Evolutionary conservation across 192 early-diverging fungal species (phyloP).

Genomic region (Kickxella alabastrina): DNA sequence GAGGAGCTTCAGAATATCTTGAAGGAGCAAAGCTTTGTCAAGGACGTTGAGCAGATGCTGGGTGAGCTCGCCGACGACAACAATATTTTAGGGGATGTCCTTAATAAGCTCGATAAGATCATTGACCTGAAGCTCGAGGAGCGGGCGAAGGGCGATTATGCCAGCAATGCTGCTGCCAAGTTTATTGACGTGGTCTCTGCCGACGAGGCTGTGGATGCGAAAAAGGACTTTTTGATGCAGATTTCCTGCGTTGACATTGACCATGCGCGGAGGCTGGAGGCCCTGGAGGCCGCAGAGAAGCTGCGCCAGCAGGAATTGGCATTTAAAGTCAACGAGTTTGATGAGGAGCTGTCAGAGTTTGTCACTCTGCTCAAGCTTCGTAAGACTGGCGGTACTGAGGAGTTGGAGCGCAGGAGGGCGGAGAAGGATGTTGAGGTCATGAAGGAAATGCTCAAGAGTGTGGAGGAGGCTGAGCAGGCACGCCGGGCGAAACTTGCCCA

Average conservation of each 20-base stretch:
- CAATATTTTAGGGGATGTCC: constrained; percentile 55
- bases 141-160: constrained; percentile 38
- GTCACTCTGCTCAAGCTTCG: constrained; percentile 62
- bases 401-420: constrained; percentile 64
- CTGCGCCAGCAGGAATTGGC: constrained; percentile 63
- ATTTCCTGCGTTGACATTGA: constrained; percentile 66
- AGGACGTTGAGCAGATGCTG: constrained; percentile 70
- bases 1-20: constrained; percentile 77
- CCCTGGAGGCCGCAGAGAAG: constrained; percentile 63
- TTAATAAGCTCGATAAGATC: constrained; percentile 61
- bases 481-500: constrained; percentile 39
- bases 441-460: constrained; percentile 50
- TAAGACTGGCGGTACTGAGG: constrained; percentile 73
- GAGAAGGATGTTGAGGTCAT: constrained; percentile 66
- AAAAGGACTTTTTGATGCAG: constrained; percentile 65
- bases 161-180: constrained; percentile 24
- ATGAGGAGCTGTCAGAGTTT: constrained; percentile 65
- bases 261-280: constrained; percentile 59
- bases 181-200: constrained; percentile 54
- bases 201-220: constrained; percentile 62
- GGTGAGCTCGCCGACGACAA: constrained; percentile 66
- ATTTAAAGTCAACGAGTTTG: constrained; percentile 72
- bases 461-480: constrained; percentile 42
- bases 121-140: constrained; percentile 53
- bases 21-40: constrained; percentile 74